Evolutionary conservation across 345 rosid species (phyloP).

Genomic region (Salix brachista): DNA sequence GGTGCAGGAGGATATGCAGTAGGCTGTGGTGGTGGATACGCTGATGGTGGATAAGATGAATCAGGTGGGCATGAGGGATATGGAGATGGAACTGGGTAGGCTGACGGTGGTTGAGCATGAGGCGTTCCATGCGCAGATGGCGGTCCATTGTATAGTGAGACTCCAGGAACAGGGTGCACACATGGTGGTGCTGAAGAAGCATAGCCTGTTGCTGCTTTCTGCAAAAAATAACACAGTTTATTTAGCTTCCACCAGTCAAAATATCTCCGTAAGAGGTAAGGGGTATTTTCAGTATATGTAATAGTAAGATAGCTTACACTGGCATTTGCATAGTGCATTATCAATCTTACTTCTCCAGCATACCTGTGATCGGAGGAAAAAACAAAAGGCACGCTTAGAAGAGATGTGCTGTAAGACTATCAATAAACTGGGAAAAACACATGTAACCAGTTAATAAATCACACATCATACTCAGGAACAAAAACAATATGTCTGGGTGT

Average conservation of each 20-base stretch:
- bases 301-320: slow-evolving; percentile 36
- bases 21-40: slow-evolving; percentile 20
- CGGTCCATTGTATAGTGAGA: slow-evolving; percentile 2
- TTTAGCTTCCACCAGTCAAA: not conserved
- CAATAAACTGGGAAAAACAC: not conserved
- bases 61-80: slow-evolving; percentile 20
- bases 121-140: not conserved
- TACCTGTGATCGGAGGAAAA: slow-evolving; percentile 38
- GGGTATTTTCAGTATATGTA: not conserved
- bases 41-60: slow-evolving; percentile 29
- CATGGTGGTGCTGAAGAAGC: slow-evolving; percentile 48
- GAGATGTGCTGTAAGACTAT: not conserved
- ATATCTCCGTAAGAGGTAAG: not conserved
- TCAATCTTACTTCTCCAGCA: slow-evolving; percentile 78
- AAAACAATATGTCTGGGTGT: not conserved
- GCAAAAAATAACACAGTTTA: slow-evolving; percentile 16
- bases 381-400: not conserved
- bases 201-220: slow-evolving; percentile 39
- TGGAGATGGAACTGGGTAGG: slow-evolving; percentile 20
- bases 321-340: slow-evolving; percentile 62
- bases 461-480: not conserved
- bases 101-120: slow-evolving; percentile 21
- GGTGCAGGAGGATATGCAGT: slow-evolving; percentile 19
- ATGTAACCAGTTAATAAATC: not conserved
- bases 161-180: slow-evolving; percentile 7